Base-by-base conservation (phyloP, 371 early-diverging fungal species). In the Blakeslea trispora region DNA sequence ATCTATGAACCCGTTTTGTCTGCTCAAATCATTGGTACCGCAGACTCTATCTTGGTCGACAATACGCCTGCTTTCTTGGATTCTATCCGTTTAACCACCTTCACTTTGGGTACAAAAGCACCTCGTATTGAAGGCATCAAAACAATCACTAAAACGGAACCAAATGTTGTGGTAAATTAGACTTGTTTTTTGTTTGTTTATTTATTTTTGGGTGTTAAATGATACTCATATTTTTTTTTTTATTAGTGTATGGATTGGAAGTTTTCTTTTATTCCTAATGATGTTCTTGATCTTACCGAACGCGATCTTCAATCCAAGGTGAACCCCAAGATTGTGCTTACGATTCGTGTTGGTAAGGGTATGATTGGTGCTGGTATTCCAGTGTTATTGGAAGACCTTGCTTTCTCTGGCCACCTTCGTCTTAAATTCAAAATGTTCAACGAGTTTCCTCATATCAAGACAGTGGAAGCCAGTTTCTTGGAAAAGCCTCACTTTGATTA, bases 71-170 rank as follows among this genome's bases (percentile, higher is more conserved):
- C 89, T 8, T 95, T 98, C 71, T 70, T 98, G 40, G 96, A 95
- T 55, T 91, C 92, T 15, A 82, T 99, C 44, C 84, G 86, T 21
- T 83, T 99, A 31, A 88, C 94, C 11, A 87, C 92, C 15, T 97
- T 99, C 64, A 99, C 99, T 14, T 82, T 99, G 63, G 99, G 99
- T 42, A 95, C 95, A 5, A 91, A 92, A 59, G 88, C 98, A n/a
- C 99, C 99, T 44, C 84, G 93, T 6, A 87, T 99, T 34, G 94
- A 96, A 54, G 75, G 84, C n/a, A 88, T 99, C 59, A 88, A 88
- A 61, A 86, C 91, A 1, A 92, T 88, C 61, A 87, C 91, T 34
- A 81, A 85, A 43, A 86, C 89, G 28, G 90, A 90, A 50, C 89
- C 91, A 21, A 95, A 98, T 71, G 81, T 88, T 17, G 88, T 97